phyloP scores from a whole-genome alignment of 2,329 filamentous ascomycete genomes.

The Didymella sp. region DNA sequence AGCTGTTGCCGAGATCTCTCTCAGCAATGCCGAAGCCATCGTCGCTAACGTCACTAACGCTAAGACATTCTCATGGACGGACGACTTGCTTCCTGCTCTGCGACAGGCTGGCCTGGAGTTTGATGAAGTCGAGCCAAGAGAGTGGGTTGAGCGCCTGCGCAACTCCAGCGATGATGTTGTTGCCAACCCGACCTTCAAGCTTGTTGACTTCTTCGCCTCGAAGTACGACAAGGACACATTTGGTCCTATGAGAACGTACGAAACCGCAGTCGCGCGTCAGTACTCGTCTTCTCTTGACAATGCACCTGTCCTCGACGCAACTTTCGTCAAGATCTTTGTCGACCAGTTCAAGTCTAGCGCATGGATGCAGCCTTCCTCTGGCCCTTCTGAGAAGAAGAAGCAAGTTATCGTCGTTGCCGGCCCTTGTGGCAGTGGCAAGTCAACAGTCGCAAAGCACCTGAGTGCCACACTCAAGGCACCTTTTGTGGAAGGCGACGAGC shows the following conservation, averaged over 20 bases:
- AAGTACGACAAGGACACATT: constrained; percentile 56
- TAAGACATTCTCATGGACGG: constrained; percentile 59
- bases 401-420: constrained; percentile 49
- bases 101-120: constrained; percentile 50
- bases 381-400: constrained; percentile 5
- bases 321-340: constrained; percentile 31
- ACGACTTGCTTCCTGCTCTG: constrained; percentile 61
- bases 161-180: constrained; percentile 57
- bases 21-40: constrained; percentile 30
- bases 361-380: constrained; percentile 16
- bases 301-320: constrained; percentile 23
- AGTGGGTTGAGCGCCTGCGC: constrained; percentile 45
- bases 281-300: constrained; percentile 26
- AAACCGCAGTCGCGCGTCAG: constrained; percentile 22
- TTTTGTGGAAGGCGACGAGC: constrained; percentile 53
- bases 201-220: constrained; percentile 60
- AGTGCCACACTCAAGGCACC: constrained; percentile 38
- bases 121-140: constrained; percentile 33
- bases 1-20: constrained; percentile 33
- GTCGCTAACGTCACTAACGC: constrained; percentile 64
- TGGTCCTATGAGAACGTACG: constrained; percentile 24
- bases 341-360: constrained; percentile 30
- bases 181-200: constrained; percentile 60
- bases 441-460: constrained; percentile 47
- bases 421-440: constrained; percentile 54